phyloP scores from a whole-genome alignment of 2,329 filamentous ascomycete genomes.

The Fusarium falciforme region DNA sequence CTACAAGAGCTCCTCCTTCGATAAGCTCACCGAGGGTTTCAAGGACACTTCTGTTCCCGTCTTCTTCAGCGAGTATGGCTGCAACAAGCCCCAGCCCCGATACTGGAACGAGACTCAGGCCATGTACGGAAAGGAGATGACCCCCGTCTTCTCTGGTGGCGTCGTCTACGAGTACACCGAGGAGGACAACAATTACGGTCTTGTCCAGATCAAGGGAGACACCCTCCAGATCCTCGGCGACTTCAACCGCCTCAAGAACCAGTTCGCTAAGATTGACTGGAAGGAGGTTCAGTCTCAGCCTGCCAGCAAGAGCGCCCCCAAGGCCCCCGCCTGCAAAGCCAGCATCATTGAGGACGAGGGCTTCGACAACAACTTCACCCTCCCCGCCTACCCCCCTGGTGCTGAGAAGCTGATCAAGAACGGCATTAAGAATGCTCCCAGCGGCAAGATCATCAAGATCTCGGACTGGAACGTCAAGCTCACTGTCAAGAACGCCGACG shows the following conservation, averaged over 20 bases:
- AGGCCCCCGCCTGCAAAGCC: slow-evolving; percentile 71
- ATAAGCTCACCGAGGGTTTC: slow-evolving; percentile 74
- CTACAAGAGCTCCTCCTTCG: slow-evolving; percentile 71
- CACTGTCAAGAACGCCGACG: slow-evolving; percentile 54
- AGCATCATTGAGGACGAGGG: slow-evolving; percentile 74
- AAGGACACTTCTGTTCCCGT: slow-evolving; percentile 74
- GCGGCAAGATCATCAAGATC: slow-evolving; percentile 76
- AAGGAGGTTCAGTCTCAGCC: slow-evolving; percentile 72
- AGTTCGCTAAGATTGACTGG: slow-evolving; percentile 82
- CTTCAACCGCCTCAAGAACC: slow-evolving; percentile 78
- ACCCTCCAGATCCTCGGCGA: slow-evolving; percentile 70
- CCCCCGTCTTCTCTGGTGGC: slow-evolving; percentile 75
- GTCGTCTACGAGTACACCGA: slow-evolving; percentile 85
- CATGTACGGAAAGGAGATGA: slow-evolving; percentile 80
- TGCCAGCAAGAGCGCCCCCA: slow-evolving; percentile 61
- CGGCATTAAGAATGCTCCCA: slow-evolving; percentile 74
- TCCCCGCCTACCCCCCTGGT: slow-evolving; percentile 76
- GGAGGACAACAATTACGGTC: slow-evolving; percentile 74
- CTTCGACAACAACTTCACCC: slow-evolving; percentile 83
- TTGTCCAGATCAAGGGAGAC: slow-evolving; percentile 71
- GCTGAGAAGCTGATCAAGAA: slow-evolving; percentile 79
- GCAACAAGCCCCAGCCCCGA: slow-evolving; percentile 78
- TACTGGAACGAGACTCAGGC: slow-evolving; percentile 80
- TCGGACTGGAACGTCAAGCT: slow-evolving; percentile 68
- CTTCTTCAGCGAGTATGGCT: slow-evolving; percentile 87